phyloP scores from a whole-genome alignment of 768 basidiomycete species.

The Kwoniella mangroviensis region DNA sequence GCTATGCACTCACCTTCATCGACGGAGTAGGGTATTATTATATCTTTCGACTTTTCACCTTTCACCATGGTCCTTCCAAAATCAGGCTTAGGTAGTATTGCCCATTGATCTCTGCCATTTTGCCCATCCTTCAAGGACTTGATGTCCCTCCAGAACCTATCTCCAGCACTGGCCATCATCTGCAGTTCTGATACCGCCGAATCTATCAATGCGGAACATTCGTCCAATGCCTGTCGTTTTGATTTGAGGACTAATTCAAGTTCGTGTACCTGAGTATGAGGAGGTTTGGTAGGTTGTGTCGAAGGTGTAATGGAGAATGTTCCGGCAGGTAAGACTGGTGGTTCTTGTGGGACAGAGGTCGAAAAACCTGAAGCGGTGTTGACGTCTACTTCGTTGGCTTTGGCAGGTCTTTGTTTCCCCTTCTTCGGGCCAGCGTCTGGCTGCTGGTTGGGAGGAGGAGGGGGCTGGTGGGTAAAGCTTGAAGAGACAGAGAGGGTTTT shows the following conservation, averaged over 20 bases:
- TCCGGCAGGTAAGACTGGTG: slow-evolving; percentile 45
- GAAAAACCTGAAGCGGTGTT: background rate
- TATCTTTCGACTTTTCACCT: slow-evolving; percentile 46
- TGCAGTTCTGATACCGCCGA: slow-evolving; percentile 46
- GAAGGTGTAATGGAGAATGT: slow-evolving; percentile 39
- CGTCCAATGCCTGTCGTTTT: slow-evolving; percentile 46
- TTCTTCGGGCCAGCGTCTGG: background rate
- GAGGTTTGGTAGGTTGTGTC: slow-evolving; percentile 10
- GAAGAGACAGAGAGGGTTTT: slow-evolving; percentile 44
- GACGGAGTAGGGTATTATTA: slow-evolving; percentile 50
- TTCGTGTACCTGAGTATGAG: slow-evolving; percentile 26
- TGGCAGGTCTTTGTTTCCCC: slow-evolving; percentile 13
- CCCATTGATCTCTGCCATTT: slow-evolving; percentile 44
- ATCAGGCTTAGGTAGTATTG: slow-evolving; percentile 47
- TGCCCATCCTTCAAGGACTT: slow-evolving; percentile 35
- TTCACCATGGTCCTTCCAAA: slow-evolving; percentile 38
- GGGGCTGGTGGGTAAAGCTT: slow-evolving; percentile 30
- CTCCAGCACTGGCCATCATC: slow-evolving; percentile 38
- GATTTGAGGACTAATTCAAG: slow-evolving; percentile 43
- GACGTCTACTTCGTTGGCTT: slow-evolving; percentile 17
- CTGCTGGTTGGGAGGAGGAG: slow-evolving; percentile 15
- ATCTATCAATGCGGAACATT: slow-evolving; percentile 49
- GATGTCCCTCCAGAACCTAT: slow-evolving; percentile 46
- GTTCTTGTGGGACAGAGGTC: slow-evolving; percentile 20
- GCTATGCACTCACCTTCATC: slow-evolving; percentile 45